Evolutionary conservation across 441 rosid genomes (phyloP), one percentile per base, ranked within the genome.

Genomic region (Populus trichocarpa): DNA sequence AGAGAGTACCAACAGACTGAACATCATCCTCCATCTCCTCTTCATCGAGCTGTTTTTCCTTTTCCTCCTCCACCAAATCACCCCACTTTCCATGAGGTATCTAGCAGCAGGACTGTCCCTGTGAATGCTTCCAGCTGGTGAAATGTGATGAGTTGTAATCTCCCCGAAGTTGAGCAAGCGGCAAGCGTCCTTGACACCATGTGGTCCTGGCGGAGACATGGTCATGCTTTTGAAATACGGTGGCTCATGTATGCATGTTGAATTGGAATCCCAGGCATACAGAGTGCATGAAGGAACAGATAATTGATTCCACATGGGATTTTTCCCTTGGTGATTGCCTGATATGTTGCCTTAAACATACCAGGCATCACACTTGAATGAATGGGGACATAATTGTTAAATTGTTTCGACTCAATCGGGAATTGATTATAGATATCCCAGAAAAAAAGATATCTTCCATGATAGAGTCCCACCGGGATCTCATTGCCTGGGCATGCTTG

Each of bases 321-420:
- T 28, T 95, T 95, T 63, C 99, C 99, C 77, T 90, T 88, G 81
- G 99, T 91, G 30, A 28, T 28, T 28, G 30, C 30, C 30, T 28
- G 30, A 28, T 95, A 95, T 38, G 99, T 95, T 75, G 97, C 96
- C 88, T 88, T 91, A 78, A 93, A 96, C 99, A 96, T 96, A 79
- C 88, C 97, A 7, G 98, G 96, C 46, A 96, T 86, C 73, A 96
- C 95, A 77, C 85, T 93, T 25, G 96, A 86, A 83, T 96, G 97
- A 2, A 28, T 28, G 1, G 30, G 30, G 30, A 28, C 30, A 28
- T 2, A 28, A 28, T 28, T 28, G 30, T 28, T 28, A 28, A 28
- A 28, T 28, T 28, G 30, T 28, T 28, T 28, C 30, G 30, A 28
- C 30, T 28, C 30, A 28, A 28, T 28, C 30, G 30, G 2, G 30